These are phyloP conservation scores for Cytospora schulzeri DNA, from an alignment of 2,329 filamentous ascomycete species.

Conservation along the genomic window DNA sequence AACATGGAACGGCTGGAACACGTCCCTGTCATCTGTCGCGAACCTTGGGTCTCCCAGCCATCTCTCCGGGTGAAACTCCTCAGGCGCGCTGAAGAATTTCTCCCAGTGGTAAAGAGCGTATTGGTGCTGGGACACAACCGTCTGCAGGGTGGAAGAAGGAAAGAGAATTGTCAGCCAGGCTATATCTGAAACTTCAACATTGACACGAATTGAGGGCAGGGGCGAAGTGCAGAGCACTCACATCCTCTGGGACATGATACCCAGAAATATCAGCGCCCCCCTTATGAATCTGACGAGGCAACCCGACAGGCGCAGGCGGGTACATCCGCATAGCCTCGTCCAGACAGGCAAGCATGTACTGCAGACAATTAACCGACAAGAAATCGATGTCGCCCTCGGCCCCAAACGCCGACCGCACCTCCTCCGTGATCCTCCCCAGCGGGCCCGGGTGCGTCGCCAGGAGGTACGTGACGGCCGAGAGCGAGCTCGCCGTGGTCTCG, in stretches of 20 bases:
- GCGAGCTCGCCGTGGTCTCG: conserved; percentile 29
- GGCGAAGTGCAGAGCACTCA: background rate
- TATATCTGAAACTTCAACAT: background rate
- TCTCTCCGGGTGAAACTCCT: conserved; percentile 40
- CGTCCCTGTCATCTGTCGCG: conserved; percentile 21
- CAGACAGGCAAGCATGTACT: conserved; percentile 41
- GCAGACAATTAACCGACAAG: conserved; percentile 32
- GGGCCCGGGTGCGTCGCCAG: conserved; percentile 32
- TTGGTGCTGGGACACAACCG: conserved; percentile 36
- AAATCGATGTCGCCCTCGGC: conserved; percentile 39
- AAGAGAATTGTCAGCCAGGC: background rate
- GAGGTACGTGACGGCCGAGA: conserved; percentile 27
- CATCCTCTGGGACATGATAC: conserved; percentile 22
- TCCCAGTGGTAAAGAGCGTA: conserved; percentile 35
- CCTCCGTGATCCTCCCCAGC: conserved; percentile 36
- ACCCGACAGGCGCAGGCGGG: conserved; percentile 31
- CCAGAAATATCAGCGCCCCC: conserved; percentile 24
- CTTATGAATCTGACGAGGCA: conserved; percentile 20
- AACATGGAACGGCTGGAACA: conserved; percentile 36
- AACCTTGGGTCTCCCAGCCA: conserved; percentile 33
- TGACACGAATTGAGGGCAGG: no score
- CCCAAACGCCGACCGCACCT: conserved; percentile 40
- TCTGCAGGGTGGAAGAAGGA: conserved; percentile 31
- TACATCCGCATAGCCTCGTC: conserved; percentile 44
- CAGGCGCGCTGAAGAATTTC: conserved; percentile 38